Conservation (phyloP, 257 asterid genomes). For the Fraxinus americana region DNA sequence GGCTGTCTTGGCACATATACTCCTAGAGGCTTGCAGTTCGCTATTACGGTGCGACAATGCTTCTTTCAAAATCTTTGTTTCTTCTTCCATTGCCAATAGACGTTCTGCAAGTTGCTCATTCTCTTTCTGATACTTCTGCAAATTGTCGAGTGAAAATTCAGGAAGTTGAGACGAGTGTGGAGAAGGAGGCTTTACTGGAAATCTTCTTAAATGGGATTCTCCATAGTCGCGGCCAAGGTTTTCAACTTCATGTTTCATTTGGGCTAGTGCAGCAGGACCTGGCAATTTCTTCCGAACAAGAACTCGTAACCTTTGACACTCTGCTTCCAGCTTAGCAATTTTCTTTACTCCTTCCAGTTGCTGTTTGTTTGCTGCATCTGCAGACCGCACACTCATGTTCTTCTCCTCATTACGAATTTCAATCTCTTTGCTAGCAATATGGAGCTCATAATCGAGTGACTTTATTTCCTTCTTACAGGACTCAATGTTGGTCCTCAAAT, state of each 20-base stretch:
- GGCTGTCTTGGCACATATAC: constrained; percentile 71
- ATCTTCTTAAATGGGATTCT: constrained; percentile 70
- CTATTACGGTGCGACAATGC: constrained; percentile 86
- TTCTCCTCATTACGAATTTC: constrained; percentile 96
- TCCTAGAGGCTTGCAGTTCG: constrained; percentile 78
- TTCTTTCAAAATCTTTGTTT: constrained; percentile 91
- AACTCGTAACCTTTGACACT: constrained; percentile 92
- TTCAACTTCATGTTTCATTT: constrained; percentile 95
- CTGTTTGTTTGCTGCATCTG: constrained; percentile 89
- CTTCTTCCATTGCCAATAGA: constrained; percentile 83
- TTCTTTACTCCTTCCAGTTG: constrained; percentile 91
- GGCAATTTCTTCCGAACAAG: constrained; percentile 94
- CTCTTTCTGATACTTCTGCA: constrained; percentile 67
- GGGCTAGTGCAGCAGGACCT: constrained; percentile 98
- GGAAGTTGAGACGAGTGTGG: constrained; percentile 53
- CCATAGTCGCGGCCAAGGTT: constrained; percentile 72
- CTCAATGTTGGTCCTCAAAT: constrained; percentile 58
- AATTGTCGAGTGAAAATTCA: constrained; percentile 67
- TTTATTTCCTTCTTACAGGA: constrained; percentile 74
- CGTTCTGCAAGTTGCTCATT: constrained; percentile 76
- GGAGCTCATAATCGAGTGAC: constrained; percentile 81
- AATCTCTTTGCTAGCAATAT: constrained; percentile 71
- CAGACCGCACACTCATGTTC: constrained; percentile 88
- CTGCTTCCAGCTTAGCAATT: constrained; percentile 91
- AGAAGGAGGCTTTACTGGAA: constrained; percentile 73